Evolutionary conservation across 2,329 filamentous ascomycete genomes (phyloP).

Genomic region (Curvularia lunata): DNA sequence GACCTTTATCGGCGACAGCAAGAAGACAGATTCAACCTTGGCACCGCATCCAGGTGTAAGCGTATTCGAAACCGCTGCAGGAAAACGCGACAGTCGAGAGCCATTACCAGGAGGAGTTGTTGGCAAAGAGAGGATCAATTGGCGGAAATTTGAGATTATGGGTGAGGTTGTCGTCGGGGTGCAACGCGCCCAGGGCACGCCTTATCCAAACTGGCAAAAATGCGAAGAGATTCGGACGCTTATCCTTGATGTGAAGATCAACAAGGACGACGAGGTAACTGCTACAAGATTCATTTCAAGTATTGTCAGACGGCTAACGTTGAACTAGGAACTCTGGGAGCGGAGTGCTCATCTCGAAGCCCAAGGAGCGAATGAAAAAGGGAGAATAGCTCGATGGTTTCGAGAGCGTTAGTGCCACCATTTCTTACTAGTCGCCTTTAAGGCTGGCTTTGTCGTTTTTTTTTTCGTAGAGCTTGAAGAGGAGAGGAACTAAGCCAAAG

Average conservation of each 20-base stretch:
- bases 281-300: neutral
- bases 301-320: slow-evolving; percentile 13
- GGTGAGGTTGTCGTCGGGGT: slow-evolving; percentile 89
- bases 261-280: slow-evolving; percentile 85
- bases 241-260: slow-evolving; percentile 81
- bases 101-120: slow-evolving; percentile 45
- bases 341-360: slow-evolving; percentile 62
- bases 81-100: slow-evolving; percentile 50
- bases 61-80: slow-evolving; percentile 40
- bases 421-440: slow-evolving; percentile 18
- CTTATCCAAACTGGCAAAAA: slow-evolving; percentile 74
- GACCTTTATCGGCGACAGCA: slow-evolving; percentile 74
- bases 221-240: slow-evolving; percentile 75
- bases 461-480: slow-evolving; percentile 18
- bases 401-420: slow-evolving; percentile 51
- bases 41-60: slow-evolving; percentile 46
- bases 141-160: slow-evolving; percentile 97
- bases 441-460: slow-evolving; percentile 12
- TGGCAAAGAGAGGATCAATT: slow-evolving; percentile 77
- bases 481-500: slow-evolving; percentile 35
- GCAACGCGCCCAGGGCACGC: slow-evolving; percentile 86
- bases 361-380: slow-evolving; percentile 55
- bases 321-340: slow-evolving; percentile 62
- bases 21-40: slow-evolving; percentile 34
- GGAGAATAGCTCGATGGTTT: slow-evolving; percentile 55